phyloP scores from a whole-genome alignment of 495 filamentous ascomycete genomes.

The Aspergillus sclerotiicarbonarius region DNA sequence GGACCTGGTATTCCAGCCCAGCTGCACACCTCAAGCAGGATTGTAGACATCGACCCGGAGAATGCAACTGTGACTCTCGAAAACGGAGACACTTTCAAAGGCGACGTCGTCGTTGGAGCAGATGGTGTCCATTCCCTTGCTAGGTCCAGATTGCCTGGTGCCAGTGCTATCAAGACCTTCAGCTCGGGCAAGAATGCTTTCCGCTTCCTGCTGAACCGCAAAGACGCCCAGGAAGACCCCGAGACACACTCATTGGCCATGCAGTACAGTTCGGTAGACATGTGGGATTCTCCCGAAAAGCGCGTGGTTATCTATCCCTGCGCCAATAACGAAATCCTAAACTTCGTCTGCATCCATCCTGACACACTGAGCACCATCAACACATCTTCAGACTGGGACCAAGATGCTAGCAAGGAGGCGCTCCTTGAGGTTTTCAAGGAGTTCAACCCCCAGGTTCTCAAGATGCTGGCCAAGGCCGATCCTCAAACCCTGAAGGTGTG shows the following conservation, averaged over 20 bases:
- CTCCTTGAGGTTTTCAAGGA: slow-evolving; percentile 50
- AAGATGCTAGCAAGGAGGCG: slow-evolving; percentile 41
- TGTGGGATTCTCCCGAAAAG: slow-evolving; percentile 51
- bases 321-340: slow-evolving; percentile 51
- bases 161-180: slow-evolving; percentile 32
- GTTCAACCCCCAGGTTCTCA: slow-evolving; percentile 46
- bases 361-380: slow-evolving; percentile 37
- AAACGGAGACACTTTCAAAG: slow-evolving; percentile 32
- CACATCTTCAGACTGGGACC: slow-evolving; percentile 39
- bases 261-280: slow-evolving; percentile 39
- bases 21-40: slow-evolving; percentile 43
- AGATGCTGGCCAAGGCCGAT: slow-evolving; percentile 48
- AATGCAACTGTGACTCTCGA: slow-evolving; percentile 41
- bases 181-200: slow-evolving; percentile 58
- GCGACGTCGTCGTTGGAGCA: slow-evolving; percentile 49
- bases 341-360: slow-evolving; percentile 61
- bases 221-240: slow-evolving; percentile 45
- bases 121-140: slow-evolving; percentile 54
- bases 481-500: slow-evolving; percentile 52
- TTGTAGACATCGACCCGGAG: slow-evolving; percentile 43
- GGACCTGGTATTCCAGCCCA: slow-evolving; percentile 40
- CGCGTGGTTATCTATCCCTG: slow-evolving; percentile 61
- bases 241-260: slow-evolving; percentile 40
- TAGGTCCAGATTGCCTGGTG: slow-evolving; percentile 42
- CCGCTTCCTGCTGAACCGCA: slow-evolving; percentile 54